phyloP scores from a whole-genome alignment of 345 rosid genomes.

The Rhodamnia rubescens region DNA sequence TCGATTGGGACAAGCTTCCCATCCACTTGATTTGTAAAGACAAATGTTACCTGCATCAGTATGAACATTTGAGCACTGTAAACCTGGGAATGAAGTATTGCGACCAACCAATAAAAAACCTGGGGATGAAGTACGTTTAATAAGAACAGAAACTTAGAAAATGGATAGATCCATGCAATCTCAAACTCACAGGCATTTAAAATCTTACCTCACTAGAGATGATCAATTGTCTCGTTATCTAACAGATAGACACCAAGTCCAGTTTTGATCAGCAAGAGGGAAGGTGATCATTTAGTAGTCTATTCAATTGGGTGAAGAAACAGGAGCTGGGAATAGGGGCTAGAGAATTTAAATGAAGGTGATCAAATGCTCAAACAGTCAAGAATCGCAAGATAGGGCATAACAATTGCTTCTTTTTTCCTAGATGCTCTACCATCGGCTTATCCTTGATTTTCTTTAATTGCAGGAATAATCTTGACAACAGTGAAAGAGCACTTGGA shows the following conservation, averaged over 20 bases:
- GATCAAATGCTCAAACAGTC: neutral
- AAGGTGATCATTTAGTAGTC: neutral
- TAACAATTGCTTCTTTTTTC: neutral
- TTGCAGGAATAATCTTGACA: neutral
- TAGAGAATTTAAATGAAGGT: neutral
- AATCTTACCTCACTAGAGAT: neutral
- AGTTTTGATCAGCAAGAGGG: neutral
- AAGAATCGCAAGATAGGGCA: neutral
- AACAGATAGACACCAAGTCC: neutral
- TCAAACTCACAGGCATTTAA: neutral
- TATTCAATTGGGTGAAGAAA: neutral
- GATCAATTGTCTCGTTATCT: neutral
- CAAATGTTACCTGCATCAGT: conserved; percentile 61
- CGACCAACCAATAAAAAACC: too few relatives aligned
- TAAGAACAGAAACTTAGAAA: neutral
- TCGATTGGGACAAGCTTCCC: conserved; percentile 87
- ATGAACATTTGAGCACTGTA: neutral
- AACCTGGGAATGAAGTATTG: neutral
- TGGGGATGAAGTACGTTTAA: neutral
- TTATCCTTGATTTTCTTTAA: neutral
- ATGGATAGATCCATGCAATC: neutral
- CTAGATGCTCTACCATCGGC: neutral
- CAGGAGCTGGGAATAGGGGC: neutral
- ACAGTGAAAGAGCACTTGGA: neutral
- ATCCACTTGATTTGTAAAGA: conserved; percentile 87